These are phyloP conservation scores for Tulasnella sp. DNA, from an alignment of 768 basidiomycete genomes.

Conservation along the genomic window DNA sequence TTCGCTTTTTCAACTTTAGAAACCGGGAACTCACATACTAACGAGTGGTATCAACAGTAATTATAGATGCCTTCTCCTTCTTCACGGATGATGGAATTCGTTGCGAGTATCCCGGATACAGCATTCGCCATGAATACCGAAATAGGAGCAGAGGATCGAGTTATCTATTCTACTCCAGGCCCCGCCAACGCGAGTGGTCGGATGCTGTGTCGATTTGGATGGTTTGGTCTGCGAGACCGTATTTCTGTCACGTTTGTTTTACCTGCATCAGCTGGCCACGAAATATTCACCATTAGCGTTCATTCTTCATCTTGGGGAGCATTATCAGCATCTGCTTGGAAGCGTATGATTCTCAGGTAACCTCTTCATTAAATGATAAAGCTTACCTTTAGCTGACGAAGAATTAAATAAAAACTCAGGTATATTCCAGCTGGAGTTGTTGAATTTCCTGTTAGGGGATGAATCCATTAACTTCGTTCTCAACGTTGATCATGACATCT, in stretches of 20 bases:
- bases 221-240: not conserved
- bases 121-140: slow-evolving; percentile 2
- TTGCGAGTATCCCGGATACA: not conserved
- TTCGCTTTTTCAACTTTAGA: too few species aligned
- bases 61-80: too few species aligned
- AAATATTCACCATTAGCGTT: not conserved
- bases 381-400: too few species aligned
- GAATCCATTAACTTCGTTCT: too few species aligned
- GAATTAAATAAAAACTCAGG: too few species aligned
- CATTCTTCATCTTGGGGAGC: slow-evolving; percentile 1
- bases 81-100: slow-evolving; percentile 1
- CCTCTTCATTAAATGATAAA: too few species aligned
- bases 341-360: slow-evolving; percentile 7
- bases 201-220: slow-evolving; percentile 4
- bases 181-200: not conserved
- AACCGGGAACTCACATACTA: too few species aligned
- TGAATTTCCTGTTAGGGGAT: too few species aligned
- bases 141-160: slow-evolving; percentile 1
- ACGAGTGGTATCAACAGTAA: too few species aligned
- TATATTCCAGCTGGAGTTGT: too few species aligned
- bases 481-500: too few species aligned
- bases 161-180: not conserved
- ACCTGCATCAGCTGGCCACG: not conserved
- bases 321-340: not conserved
- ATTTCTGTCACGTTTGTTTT: not conserved